Evolutionary conservation across 2,329 filamentous ascomycete genomes (phyloP).

Genomic region (Hawksworthiomyces lignivorus): DNA sequence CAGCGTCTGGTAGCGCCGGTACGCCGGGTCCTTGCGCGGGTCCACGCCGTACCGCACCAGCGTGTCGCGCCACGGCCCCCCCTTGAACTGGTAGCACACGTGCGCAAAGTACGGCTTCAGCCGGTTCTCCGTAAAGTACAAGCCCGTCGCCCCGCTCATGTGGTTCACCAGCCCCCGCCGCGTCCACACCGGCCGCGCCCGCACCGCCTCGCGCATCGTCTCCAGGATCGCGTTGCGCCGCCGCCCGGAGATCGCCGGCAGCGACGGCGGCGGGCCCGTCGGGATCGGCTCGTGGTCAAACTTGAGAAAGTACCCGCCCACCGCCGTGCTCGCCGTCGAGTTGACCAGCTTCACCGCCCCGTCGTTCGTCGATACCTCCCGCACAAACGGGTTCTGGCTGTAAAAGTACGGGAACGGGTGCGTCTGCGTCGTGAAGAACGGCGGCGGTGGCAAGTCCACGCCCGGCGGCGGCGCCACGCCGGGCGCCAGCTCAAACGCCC

Average conservation of each 20-base stretch:
- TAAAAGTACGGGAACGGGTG: conserved; percentile 75
- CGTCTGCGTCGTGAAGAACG: conserved; percentile 65
- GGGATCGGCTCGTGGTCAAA: conserved; percentile 55
- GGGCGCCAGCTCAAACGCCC: conserved; percentile 59
- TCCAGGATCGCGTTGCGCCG: conserved; percentile 57
- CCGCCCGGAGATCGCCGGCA: conserved; percentile 49
- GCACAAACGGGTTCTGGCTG: conserved; percentile 75
- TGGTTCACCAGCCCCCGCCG: conserved; percentile 72
- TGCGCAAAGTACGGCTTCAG: conserved; percentile 74
- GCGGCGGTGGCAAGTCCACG: conserved; percentile 70
- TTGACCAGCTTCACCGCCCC: conserved; percentile 48
- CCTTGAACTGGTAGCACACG: conserved; percentile 85
- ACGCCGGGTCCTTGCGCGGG: conserved; percentile 67
- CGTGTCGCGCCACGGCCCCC: conserved; percentile 84
- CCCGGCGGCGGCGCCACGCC: conserved; percentile 50
- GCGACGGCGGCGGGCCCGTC: conserved; percentile 49
- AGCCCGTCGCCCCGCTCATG: conserved; percentile 38
- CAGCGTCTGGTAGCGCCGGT: conserved; percentile 79
- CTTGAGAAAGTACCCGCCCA: conserved; percentile 51
- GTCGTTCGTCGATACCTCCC: conserved; percentile 48
- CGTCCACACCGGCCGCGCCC: conserved; percentile 76
- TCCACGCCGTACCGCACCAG: conserved; percentile 82
- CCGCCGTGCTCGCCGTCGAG: conserved; percentile 48
- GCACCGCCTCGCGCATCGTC: conserved; percentile 57
- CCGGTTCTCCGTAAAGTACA: conserved; percentile 36